Conservation (phyloP, 2,329 filamentous ascomycete species). For the Trichoderma aggressivum region DNA sequence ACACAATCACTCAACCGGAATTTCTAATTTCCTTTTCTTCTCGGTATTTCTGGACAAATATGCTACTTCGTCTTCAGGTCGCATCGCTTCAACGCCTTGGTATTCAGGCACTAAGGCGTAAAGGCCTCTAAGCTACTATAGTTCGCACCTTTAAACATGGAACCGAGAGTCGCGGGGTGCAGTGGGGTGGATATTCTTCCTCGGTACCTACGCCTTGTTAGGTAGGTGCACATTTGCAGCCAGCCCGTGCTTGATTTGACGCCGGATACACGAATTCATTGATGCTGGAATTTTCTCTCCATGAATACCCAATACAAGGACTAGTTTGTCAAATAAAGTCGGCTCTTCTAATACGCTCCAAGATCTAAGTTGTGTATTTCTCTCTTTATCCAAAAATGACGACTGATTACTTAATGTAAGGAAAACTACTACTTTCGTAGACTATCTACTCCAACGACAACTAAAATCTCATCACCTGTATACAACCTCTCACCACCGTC, state of each 20-base stretch:
- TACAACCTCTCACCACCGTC: background rate
- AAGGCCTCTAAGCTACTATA: background rate
- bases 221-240: background rate
- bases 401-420: background rate
- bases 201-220: background rate
- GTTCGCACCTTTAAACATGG: background rate
- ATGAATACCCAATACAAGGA: background rate
- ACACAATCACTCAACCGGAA: too few species aligned
- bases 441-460: background rate
- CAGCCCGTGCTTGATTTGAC: background rate
- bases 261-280: background rate
- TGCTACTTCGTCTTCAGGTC: background rate
- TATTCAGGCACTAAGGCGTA: background rate
- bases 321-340: background rate
- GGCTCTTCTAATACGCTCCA: background rate
- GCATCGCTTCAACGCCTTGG: background rate
- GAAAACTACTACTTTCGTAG: background rate
- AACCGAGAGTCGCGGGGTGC: background rate
- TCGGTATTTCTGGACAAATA: background rate
- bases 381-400: background rate
- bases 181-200: background rate
- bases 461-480: background rate
- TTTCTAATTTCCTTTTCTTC: background rate
- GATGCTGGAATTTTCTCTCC: background rate
- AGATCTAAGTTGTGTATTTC: background rate